Evolutionary conservation across 495 filamentous ascomycete species (phyloP), one percentile per base, ranked within the genome.

Genomic region (Tetracladium marchalianum): DNA sequence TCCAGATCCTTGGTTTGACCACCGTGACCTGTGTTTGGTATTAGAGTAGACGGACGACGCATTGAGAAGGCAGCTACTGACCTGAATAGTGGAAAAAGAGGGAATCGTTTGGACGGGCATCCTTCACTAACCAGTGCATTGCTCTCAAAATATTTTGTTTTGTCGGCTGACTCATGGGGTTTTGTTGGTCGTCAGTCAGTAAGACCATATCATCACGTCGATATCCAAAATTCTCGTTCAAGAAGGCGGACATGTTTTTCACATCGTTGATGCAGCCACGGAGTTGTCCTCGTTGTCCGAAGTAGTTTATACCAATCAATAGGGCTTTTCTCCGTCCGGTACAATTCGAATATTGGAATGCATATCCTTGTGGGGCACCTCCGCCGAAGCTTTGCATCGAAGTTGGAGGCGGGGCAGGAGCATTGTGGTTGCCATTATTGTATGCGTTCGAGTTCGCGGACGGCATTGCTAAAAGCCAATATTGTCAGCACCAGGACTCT

Each of bases 51-150:
- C 11, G 36, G n/a, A n/a, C 45, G 7, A 7, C 3, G 22, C 3
- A 27, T 27, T 27, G 22, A 27, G 22, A 3, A 7, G 22, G 10
- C 27, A 11, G 12, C 3, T 18, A 10, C 40, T 17, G 19, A 44
- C 43, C 44, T 18, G 90, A 95, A 62, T 94, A 97, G 62, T 97
- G 90, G 70, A 97, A 95, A 68, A 97, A 97, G 35, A 97, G 73
- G 17, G 90, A 93, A 58, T 97, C 90, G 59, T 95, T 93, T 2
- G 90, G 85, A 48, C 76, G 77, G 10, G 89, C 89, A 61, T 93
- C 89, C 66, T 94, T 95, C 31, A 95, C 87, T 16, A 97, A 67
- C 90, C 90, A 97, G 63, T 95, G 89, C 90, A 95, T 95, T 18
- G 90, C 90, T 13, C 90, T 76, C 16, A 95, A 66, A 47, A 97